phyloP scores from a whole-genome alignment of 2,329 filamentous ascomycete species.

The Epichloe festucae region DNA sequence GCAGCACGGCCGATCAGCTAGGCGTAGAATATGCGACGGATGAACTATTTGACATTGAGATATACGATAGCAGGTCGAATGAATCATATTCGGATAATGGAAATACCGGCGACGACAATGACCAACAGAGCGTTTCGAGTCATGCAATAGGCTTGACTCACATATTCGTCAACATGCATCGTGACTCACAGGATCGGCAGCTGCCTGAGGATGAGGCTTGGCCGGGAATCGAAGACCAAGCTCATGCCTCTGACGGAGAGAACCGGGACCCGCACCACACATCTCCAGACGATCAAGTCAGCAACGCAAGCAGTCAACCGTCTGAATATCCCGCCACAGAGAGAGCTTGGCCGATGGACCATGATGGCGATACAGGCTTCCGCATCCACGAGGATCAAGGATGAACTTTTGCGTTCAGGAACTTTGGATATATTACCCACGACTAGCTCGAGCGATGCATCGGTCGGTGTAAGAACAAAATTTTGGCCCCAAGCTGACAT shows the following conservation, averaged over 20 bases:
- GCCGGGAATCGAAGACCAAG: conserved; percentile 42
- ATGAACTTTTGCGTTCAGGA: background rate
- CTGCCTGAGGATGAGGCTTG: conserved; percentile 42
- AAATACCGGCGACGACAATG: conserved; percentile 14
- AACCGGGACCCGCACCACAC: conserved; percentile 32
- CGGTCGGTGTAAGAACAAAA: too few relatives aligned
- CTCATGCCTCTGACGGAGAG: conserved; percentile 33
- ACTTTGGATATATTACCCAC: background rate
- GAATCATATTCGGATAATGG: conserved; percentile 18
- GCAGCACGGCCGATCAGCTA: conserved; percentile 16
- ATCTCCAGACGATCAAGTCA: conserved; percentile 16
- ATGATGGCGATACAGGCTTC: conserved; percentile 18
- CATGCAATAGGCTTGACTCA: conserved; percentile 17
- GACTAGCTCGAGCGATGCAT: too few relatives aligned
- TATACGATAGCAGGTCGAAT: conserved; percentile 23
- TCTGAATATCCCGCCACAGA: conserved; percentile 44
- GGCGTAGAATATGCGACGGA: conserved; percentile 21
- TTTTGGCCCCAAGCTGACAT: too few relatives aligned
- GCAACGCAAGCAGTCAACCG: conserved; percentile 35
- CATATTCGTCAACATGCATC: conserved; percentile 1
- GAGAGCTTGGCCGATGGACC: conserved; percentile 22
- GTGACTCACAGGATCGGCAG: conserved; percentile 16
- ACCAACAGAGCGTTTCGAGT: conserved; percentile 13
- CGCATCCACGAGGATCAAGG: conserved; percentile 28
- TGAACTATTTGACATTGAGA: conserved; percentile 22